phyloP scores from a whole-genome alignment of 192 early-diverging fungal species.

The Funneliformis mosseae region DNA sequence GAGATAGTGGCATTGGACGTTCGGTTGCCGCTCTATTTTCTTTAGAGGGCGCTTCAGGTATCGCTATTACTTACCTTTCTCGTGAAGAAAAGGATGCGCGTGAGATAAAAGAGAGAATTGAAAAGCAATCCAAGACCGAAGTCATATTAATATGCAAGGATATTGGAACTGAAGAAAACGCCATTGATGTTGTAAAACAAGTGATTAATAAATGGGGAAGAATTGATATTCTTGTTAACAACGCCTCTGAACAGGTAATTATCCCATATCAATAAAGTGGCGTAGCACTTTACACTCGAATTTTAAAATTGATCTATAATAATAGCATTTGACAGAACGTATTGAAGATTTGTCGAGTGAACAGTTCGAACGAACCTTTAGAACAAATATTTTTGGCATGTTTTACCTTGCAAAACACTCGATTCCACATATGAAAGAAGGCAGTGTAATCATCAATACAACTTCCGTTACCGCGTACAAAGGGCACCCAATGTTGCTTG shows the following conservation, averaged over 20 bases:
- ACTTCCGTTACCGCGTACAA: constrained; percentile 57
- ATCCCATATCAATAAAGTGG: no score
- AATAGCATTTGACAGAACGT: constrained; percentile 40
- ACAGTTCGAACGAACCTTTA: constrained; percentile 54
- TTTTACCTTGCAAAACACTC: constrained; percentile 55
- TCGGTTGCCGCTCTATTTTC: constrained; percentile 56
- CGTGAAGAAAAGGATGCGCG: constrained; percentile 52
- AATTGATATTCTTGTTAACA: constrained; percentile 49
- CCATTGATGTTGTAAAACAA: constrained; percentile 44
- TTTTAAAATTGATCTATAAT: background rate
- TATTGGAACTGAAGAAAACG: constrained; percentile 46
- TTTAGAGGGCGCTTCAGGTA: constrained; percentile 49
- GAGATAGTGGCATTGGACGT: constrained; percentile 55
- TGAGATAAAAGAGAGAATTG: constrained; percentile 46
- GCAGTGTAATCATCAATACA: constrained; percentile 54
- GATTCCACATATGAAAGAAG: constrained; percentile 46
- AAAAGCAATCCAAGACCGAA: constrained; percentile 38
- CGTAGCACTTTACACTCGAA: background rate
- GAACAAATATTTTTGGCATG: constrained; percentile 45
- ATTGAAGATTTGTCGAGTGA: constrained; percentile 44
- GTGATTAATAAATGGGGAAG: constrained; percentile 38
- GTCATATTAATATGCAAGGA: constrained; percentile 44
- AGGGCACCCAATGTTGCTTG: constrained; percentile 48
- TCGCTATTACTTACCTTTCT: constrained; percentile 54
- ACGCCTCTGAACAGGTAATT: constrained; percentile 46